Evolutionary conservation across 169 alveolate species (phyloP).

Genomic region (Cryptosporidium parvum): DNA sequence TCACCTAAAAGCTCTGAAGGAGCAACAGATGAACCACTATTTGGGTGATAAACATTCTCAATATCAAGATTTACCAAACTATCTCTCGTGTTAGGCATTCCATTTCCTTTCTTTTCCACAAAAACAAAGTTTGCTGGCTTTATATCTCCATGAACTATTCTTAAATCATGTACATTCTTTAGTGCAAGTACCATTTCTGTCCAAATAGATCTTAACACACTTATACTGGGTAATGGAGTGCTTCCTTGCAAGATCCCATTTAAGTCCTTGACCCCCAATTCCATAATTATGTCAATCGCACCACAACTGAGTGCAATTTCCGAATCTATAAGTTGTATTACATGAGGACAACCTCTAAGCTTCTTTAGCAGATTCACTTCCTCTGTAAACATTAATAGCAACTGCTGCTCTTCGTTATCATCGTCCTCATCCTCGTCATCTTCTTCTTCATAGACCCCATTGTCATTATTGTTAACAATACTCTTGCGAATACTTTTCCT

Average conservation of each 20-base stretch:
- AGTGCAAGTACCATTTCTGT: conserved; percentile 73
- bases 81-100: not conserved
- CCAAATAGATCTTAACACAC: conserved; percentile 52
- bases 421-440: conserved; percentile 58
- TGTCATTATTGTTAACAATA: not conserved
- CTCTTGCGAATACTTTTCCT: conserved; percentile 53
- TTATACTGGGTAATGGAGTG: conserved; percentile 55
- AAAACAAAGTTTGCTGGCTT: conserved; percentile 73
- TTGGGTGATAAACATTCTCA: not conserved
- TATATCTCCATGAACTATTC: conserved; percentile 72
- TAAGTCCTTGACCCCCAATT: conserved; percentile 64
- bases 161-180: conserved; percentile 69
- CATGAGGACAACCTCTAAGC: conserved; percentile 61
- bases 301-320: conserved; percentile 74
- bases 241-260: conserved; percentile 68
- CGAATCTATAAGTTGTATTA: conserved; percentile 58
- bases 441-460: conserved; percentile 20
- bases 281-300: conserved; percentile 70
- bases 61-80: not conserved
- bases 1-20: conserved; percentile 5
- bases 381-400: conserved; percentile 66
- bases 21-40: not conserved
- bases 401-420: conserved; percentile 66
- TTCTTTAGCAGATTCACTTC: conserved; percentile 65
- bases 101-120: conserved; percentile 39